Base-by-base conservation (phyloP, 768 basidiomycete genomes). In the Leucogyrophana mollusca region DNA sequence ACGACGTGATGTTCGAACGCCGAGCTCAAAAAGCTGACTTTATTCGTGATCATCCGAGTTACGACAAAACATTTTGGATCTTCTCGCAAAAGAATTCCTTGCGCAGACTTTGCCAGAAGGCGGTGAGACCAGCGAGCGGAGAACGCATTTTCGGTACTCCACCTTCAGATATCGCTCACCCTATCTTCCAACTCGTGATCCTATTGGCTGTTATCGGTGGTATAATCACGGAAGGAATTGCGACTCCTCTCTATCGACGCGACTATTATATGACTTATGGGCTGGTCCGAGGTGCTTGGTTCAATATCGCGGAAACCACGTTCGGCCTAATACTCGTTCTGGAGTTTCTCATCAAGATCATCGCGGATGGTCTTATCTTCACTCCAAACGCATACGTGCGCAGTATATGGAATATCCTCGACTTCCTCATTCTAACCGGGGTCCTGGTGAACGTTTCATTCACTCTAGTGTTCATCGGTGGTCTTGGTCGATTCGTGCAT, bases 321-420 rank as follows among this genome's bases (percentile, higher is more conserved):
- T 85, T 96, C 47, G 86, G 85, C 0, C 67, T 85, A 52, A 67
- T 75, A 4, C 81, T 95, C 17, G 68, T 94, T 35, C 53, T 83
- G 46, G 95, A 98, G 59, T 93, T 94, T 56, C 43, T 86, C 52
- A 82, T 96, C 81, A 97, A 97, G 67, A 68, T 94, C 61, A 70
- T 92, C 38, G 95, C 95, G 1, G 95, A 98, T 58, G 95, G 95
- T 0, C 87, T 95, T 64, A 59, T 87, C 11, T 93, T 94, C 68
- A 85, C 89, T 0, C 93, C 93, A 0, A 94, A 94, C 56, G 92
- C 93, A 0, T 97, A 98, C 60, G 64, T 96, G 22, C 84, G 85
- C 21, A 90, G 88, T 51, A 84, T 94, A 7, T 97, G 94, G 93
- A 97, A 97, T 62, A 65, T 86, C 56, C 69, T 97, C 47, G 95